A percentile compares a stretch with the other conserved stretches of the same genome.
phyloP scores from a whole-genome alignment of 163 green algal species.

The Scenedesmus sp. region DNA sequence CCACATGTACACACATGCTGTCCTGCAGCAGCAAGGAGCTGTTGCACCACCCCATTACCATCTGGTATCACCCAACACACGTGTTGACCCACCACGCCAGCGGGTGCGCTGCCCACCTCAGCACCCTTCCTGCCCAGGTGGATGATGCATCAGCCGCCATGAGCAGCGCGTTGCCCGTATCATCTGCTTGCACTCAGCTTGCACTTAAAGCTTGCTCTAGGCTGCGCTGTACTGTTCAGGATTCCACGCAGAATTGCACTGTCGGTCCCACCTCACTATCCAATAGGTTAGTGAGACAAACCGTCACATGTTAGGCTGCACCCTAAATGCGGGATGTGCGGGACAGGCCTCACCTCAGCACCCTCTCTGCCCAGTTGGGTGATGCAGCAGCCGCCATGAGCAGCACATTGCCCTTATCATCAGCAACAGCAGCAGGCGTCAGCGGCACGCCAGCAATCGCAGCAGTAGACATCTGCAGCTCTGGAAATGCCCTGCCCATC shows the following conservation, averaged over 20 bases:
- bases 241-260: no score
- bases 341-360: neutral
- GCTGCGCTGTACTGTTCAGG: no score
- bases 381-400: constrained; percentile 52
- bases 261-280: no score
- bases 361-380: neutral
- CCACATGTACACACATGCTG: no score
- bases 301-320: no score
- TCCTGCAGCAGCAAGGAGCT: no score
- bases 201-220: no score
- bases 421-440: constrained; percentile 58
- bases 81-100: no score
- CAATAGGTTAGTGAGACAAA: no score
- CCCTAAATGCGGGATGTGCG: no score
- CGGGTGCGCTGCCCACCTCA: neutral
- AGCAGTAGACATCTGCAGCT: constrained; percentile 65
- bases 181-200: constrained; percentile 48
- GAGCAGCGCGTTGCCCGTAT: constrained; percentile 62
- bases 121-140: constrained; percentile 4
- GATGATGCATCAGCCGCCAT: constrained; percentile 47
- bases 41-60: no score
- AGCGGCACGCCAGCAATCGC: constrained; percentile 58
- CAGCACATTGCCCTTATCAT: constrained; percentile 66
- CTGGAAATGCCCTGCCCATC: constrained; percentile 70
- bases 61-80: no score